Conservation (phyloP, 2,329 filamentous ascomycete genomes). For the Pyricularia sp. region DNA sequence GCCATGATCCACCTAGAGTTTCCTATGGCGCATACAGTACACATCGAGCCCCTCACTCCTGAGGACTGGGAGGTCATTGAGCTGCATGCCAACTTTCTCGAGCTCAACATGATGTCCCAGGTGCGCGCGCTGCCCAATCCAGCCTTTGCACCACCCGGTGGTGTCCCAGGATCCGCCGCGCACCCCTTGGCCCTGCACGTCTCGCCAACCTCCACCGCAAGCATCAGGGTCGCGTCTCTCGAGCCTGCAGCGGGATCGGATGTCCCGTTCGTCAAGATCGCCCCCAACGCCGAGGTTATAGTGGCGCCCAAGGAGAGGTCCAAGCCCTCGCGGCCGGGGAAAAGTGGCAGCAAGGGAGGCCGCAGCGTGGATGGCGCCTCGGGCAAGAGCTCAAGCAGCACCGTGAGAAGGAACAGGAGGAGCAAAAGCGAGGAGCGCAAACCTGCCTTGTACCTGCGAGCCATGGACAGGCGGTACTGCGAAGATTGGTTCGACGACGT, state of each 20-base stretch:
- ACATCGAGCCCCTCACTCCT: slow-evolving; percentile 90
- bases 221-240: slow-evolving; percentile 78
- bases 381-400: slow-evolving; percentile 67
- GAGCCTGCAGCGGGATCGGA: slow-evolving; percentile 60
- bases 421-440: slow-evolving; percentile 52
- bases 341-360: slow-evolving; percentile 64
- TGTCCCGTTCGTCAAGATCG: slow-evolving; percentile 80
- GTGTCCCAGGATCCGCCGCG: slow-evolving; percentile 34
- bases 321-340: slow-evolving; percentile 53
- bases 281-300: slow-evolving; percentile 90
- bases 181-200: slow-evolving; percentile 88
- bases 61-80: slow-evolving; percentile 99
- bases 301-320: slow-evolving; percentile 87
- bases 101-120: slow-evolving; percentile 86
- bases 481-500: slow-evolving; percentile 68
- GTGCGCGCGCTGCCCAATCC: slow-evolving; percentile 91
- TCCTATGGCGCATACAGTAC: slow-evolving; percentile 83
- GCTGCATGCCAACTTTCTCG: slow-evolving; percentile 88
- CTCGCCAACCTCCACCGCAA: slow-evolving; percentile 91
- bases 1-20: slow-evolving; percentile 76
- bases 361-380: slow-evolving; percentile 74
- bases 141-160: slow-evolving; percentile 42
- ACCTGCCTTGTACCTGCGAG: slow-evolving; percentile 68
- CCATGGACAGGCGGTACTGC: slow-evolving; percentile 61
- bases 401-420: slow-evolving; percentile 47